Conservation (phyloP, 2,329 filamentous ascomycete species). For the Colletotrichum gloeosporioides region DNA sequence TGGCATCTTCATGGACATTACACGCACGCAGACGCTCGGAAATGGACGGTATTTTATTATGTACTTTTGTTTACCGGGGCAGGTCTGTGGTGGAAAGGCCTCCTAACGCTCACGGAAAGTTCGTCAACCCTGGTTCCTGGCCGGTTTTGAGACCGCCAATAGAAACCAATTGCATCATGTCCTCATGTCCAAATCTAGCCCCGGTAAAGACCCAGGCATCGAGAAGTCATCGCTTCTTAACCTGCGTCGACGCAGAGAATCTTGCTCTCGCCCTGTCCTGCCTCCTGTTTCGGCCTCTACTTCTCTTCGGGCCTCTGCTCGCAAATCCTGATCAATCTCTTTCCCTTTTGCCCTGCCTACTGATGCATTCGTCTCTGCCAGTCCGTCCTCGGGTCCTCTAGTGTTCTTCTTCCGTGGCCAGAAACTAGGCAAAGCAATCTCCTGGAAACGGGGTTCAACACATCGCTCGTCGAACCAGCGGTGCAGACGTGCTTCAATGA, state of each 20-base stretch:
- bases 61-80: conserved; percentile 74
- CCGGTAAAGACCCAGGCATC: conserved; percentile 54
- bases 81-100: conserved; percentile 69
- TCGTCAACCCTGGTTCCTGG: conserved; percentile 47
- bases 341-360: conserved; percentile 60
- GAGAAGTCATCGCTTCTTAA: conserved; percentile 42
- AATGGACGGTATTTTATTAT: conserved; percentile 84
- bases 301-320: conserved; percentile 56
- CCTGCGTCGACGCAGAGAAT: conserved; percentile 44
- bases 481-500: conserved; percentile 81
- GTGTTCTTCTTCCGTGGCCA: conserved; percentile 89
- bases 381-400: conserved; percentile 69
- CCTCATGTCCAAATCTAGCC: conserved; percentile 35
- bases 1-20: conserved; percentile 33
- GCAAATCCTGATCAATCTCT: conserved; percentile 55
- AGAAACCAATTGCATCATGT: background rate
- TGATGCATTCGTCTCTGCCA: conserved; percentile 51
- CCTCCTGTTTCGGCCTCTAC: conserved; percentile 48
- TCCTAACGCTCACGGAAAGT: conserved; percentile 78
- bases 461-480: conserved; percentile 88
- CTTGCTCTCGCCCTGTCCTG: conserved; percentile 38
- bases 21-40: conserved; percentile 4
- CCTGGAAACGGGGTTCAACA: conserved; percentile 86
- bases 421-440: conserved; percentile 80
- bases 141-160: background rate